phyloP scores from a whole-genome alignment of 208 protist species.

The Trichomonas gallinae region DNA sequence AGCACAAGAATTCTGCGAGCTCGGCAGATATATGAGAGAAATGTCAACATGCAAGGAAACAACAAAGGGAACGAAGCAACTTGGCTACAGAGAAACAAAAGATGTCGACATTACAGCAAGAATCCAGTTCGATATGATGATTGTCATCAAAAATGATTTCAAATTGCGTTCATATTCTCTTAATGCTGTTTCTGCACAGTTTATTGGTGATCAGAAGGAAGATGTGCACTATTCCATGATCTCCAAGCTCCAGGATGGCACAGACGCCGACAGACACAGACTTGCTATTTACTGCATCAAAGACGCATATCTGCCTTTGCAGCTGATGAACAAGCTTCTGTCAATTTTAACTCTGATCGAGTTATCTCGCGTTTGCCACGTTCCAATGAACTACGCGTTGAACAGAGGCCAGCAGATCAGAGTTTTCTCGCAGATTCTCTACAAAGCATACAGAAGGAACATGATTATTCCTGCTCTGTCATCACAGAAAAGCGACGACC shows the following conservation, averaged over 20 bases:
- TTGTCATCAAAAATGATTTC: slow-evolving; percentile 84
- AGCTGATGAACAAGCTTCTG: slow-evolving; percentile 95
- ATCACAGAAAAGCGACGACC: slow-evolving; percentile 33
- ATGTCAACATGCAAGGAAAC: slow-evolving; percentile 56
- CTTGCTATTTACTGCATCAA: slow-evolving; percentile 96
- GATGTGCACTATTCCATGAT: slow-evolving; percentile 98
- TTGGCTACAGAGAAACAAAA: slow-evolving; percentile 89
- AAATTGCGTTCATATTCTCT: slow-evolving; percentile 98
- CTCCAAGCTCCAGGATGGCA: slow-evolving; percentile 64
- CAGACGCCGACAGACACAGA: slow-evolving; percentile 78
- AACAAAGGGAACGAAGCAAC: slow-evolving; percentile 83
- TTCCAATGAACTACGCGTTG: slow-evolving; percentile 83
- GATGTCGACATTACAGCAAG: slow-evolving; percentile 84
- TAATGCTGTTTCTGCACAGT: slow-evolving; percentile 91
- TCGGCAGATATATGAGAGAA: slow-evolving; percentile 19
- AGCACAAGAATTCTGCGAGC: slow-evolving; percentile 47
- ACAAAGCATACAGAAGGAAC: slow-evolving; percentile 42
- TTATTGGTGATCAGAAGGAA: slow-evolving; percentile 97
- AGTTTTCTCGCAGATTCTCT: slow-evolving; percentile 65
- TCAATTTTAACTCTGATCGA: slow-evolving; percentile 92
- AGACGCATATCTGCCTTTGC: slow-evolving; percentile 50
- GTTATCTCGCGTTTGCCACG: slow-evolving; percentile 95
- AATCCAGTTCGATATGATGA: slow-evolving; percentile 86
- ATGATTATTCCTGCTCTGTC: slow-evolving; percentile 30
- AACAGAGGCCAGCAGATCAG: slow-evolving; percentile 96